phyloP scores from a whole-genome alignment of 2,329 filamentous ascomycete genomes.

The Gaeumannomyces sp. region DNA sequence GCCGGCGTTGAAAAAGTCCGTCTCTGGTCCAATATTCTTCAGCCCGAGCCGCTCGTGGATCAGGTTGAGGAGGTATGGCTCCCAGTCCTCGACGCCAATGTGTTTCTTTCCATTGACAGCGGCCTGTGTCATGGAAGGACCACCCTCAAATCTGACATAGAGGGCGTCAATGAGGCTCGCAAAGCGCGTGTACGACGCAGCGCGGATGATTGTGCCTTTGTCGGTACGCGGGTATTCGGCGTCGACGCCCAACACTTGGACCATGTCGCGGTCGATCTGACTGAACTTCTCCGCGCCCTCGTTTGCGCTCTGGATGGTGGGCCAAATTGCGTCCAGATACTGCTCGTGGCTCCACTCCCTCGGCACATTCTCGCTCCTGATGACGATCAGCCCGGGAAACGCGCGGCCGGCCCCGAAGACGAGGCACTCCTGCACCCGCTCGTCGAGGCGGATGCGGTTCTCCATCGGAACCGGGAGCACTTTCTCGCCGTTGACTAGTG shows the following conservation, averaged over 20 bases:
- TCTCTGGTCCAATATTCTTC: slow-evolving; percentile 27
- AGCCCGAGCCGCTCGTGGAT: slow-evolving; percentile 21
- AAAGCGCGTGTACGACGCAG: slow-evolving; percentile 39
- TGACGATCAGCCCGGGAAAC: slow-evolving; percentile 42
- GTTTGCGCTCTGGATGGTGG: slow-evolving; percentile 27
- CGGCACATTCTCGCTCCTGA: slow-evolving; percentile 40
- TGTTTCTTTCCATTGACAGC: slow-evolving; percentile 13
- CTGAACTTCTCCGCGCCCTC: slow-evolving; percentile 24
- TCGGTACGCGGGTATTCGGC: slow-evolving; percentile 41
- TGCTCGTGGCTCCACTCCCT: slow-evolving; percentile 18
- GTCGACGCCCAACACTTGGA: slow-evolving; percentile 39
- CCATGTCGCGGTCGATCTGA: slow-evolving; percentile 40
- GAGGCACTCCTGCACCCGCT: slow-evolving; percentile 42
- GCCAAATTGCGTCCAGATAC: slow-evolving; percentile 27
- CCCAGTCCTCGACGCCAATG: slow-evolving; percentile 23
- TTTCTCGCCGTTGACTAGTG: slow-evolving; percentile 44
- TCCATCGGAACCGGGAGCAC: slow-evolving; percentile 42
- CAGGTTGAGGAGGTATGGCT: slow-evolving; percentile 26
- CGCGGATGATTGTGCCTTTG: slow-evolving; percentile 47
- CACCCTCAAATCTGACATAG: slow-evolving; percentile 25
- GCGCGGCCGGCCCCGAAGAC: slow-evolving; percentile 44
- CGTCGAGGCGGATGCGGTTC: slow-evolving; percentile 40
- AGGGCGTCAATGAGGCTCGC: slow-evolving; percentile 34
- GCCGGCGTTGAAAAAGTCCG: slow-evolving; percentile 53
- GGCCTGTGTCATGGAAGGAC: slow-evolving; percentile 4